Conservation (phyloP, 257 asterid genomes). For the Marsdenia floribunda region DNA sequence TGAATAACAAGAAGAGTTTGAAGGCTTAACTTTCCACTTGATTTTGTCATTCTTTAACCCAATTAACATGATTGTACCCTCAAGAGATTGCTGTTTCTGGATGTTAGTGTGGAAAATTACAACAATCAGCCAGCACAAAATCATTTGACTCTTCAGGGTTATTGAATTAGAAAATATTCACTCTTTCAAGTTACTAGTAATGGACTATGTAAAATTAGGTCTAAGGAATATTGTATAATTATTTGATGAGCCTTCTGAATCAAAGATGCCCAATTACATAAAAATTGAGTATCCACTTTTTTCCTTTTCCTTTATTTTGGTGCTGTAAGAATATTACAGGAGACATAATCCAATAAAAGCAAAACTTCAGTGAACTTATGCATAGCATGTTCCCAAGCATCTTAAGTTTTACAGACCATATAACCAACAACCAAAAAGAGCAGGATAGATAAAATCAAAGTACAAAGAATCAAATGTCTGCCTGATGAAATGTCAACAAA, state of each 20-base stretch:
- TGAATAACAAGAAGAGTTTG: background rate
- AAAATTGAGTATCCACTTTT: background rate
- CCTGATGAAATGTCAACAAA: slow-evolving; percentile 21
- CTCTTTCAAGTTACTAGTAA: background rate
- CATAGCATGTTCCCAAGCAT: background rate
- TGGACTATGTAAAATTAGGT: background rate
- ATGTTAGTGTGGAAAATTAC: background rate
- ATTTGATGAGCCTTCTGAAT: background rate
- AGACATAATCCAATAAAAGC: background rate
- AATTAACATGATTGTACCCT: background rate
- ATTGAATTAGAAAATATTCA: background rate
- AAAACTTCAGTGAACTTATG: background rate
- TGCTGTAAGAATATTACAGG: background rate
- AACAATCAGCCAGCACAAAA: background rate
- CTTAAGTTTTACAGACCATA: background rate
- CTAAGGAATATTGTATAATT: background rate
- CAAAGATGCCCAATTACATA: background rate
- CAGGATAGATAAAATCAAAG: background rate
- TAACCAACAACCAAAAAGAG: background rate
- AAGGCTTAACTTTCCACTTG: background rate
- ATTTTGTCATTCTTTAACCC: background rate
- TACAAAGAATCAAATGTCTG: background rate
- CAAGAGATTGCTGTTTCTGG: background rate
- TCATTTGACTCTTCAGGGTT: background rate
- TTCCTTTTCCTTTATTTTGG: background rate